A percentile compares a stretch with the other conserved stretches of the same genome.
Conservation (phyloP, 108 stramenopile species). For the Fistulifera pelliculosa region DNA sequence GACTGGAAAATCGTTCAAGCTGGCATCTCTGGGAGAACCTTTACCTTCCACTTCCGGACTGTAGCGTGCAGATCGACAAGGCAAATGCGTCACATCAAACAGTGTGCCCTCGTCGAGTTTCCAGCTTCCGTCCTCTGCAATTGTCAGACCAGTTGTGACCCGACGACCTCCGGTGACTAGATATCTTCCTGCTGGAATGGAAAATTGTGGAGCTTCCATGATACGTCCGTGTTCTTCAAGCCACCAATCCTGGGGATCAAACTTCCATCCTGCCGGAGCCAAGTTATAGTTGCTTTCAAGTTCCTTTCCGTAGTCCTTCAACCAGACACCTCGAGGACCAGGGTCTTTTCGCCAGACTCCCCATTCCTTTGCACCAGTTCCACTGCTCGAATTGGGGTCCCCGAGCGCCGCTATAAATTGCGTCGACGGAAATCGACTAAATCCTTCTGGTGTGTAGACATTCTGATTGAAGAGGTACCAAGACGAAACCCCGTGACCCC, state of each 20-base stretch:
- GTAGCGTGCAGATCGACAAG: conserved; percentile 57
- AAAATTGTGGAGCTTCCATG: conserved; percentile 54
- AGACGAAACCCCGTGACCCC: conserved; percentile 22
- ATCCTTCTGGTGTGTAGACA: conserved; percentile 33
- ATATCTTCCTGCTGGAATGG: conserved; percentile 43
- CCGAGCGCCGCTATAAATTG: conserved; percentile 80
- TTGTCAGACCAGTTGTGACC: conserved; percentile 42
- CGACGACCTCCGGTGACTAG: conserved; percentile 51
- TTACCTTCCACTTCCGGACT: conserved; percentile 11
- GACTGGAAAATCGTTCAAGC: conserved; percentile 46
- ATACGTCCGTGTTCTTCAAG: conserved; percentile 77
- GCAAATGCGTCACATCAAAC: conserved; percentile 66
- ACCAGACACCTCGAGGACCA: conserved; percentile 72
- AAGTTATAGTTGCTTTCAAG: conserved; percentile 20
- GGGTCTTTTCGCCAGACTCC: conserved; percentile 78
- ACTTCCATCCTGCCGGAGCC: conserved; percentile 78
- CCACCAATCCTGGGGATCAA: conserved; percentile 74
- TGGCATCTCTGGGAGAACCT: conserved; percentile 33
- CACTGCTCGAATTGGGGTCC: conserved; percentile 44
- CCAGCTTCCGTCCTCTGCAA: conserved; percentile 36
- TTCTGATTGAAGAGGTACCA: conserved; percentile 18
- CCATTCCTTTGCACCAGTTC: conserved; percentile 55
- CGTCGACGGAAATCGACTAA: conserved; percentile 48
- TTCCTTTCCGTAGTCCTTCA: conserved; percentile 48
- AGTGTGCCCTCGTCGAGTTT: conserved; percentile 41